Conservation (phyloP, 345 rosid genomes). For the Bretschneidera sinensis region DNA sequence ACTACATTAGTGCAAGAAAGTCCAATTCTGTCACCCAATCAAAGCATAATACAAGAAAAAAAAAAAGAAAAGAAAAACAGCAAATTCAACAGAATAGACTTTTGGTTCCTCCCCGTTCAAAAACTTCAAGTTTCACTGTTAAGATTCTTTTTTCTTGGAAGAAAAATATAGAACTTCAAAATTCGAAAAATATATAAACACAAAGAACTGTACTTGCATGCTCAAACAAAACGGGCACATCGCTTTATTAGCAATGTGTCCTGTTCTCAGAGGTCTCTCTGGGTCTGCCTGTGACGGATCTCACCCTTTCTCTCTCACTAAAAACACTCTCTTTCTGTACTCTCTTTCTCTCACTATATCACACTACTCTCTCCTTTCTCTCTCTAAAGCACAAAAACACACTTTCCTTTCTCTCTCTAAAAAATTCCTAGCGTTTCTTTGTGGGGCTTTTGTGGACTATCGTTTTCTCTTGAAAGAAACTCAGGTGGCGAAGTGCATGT, state of each 20-base stretch:
- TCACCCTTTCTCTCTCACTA: constrained; percentile 14
- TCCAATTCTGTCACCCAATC: too few species aligned
- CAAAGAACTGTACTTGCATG: constrained; percentile 11
- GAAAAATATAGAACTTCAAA: too few species aligned
- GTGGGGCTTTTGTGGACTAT: constrained; percentile 19
- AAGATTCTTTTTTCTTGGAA: background rate
- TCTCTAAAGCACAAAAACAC: background rate
- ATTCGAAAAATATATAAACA: background rate
- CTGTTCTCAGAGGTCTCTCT: constrained; percentile 25
- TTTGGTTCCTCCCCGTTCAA: constrained; percentile 16
- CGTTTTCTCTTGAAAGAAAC: constrained; percentile 44
- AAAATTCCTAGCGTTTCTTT: background rate
- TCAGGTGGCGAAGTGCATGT: constrained; percentile 42
- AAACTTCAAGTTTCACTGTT: constrained; percentile 10
- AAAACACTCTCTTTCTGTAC: constrained; percentile 11
- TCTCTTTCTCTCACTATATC: constrained; percentile 15
- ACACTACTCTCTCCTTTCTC: background rate
- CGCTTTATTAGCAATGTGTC: constrained; percentile 47
- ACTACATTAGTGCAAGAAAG: too few species aligned
- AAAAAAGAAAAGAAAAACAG: background rate
- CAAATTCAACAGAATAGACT: constrained; percentile 4
- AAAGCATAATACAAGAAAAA: too few species aligned
- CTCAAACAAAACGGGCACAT: constrained; percentile 41
- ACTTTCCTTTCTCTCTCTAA: background rate
- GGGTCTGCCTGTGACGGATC: constrained; percentile 37